A percentile compares a stretch with the other conserved stretches of the same genome.
Evolutionary conservation across 1,284 basidiomycete genomes (phyloP).

Genomic region (Thecaphora frezii): DNA sequence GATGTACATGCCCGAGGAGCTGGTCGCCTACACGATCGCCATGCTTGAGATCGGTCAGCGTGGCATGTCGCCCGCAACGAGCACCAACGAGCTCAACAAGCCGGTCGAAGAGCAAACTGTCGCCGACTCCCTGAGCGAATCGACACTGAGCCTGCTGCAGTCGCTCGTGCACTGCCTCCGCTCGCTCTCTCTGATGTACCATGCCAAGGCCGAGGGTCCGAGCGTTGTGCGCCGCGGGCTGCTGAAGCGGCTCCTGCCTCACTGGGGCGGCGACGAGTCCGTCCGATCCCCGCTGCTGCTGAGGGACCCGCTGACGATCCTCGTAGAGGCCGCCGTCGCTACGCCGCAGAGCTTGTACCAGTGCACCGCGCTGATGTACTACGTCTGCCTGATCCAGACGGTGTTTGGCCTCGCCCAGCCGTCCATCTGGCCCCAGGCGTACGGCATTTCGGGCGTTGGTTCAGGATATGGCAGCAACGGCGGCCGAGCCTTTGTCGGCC

Average conservation of each 20-base stretch:
- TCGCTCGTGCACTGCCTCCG: constrained; percentile 46
- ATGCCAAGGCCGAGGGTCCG: constrained; percentile 23
- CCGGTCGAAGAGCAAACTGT: constrained; percentile 27
- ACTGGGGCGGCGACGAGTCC: constrained; percentile 54
- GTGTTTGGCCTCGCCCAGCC: constrained; percentile 58
- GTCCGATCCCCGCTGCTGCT: constrained; percentile 53
- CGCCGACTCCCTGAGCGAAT: constrained; percentile 38
- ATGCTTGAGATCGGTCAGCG: constrained; percentile 53
- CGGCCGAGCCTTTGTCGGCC: constrained; percentile 25
- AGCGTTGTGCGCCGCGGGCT: constrained; percentile 50
- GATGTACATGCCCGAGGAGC: constrained; percentile 55
- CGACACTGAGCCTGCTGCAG: constrained; percentile 39
- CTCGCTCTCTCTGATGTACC: constrained; percentile 30
- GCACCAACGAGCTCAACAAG: constrained; percentile 11
- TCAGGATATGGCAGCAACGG: constrained; percentile 6
- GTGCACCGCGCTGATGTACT: constrained; percentile 57
- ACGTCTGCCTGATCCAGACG: constrained; percentile 52
- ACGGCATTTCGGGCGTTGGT: constrained; percentile 4
- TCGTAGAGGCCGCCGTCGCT: constrained; percentile 53
- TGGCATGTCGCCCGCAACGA: constrained; percentile 38
- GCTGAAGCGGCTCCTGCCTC: constrained; percentile 54
- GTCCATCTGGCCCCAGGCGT: constrained; percentile 47
- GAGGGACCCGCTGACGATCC: constrained; percentile 52
- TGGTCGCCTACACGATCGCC: constrained; percentile 56
- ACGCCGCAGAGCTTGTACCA: constrained; percentile 47